phyloP scores from a whole-genome alignment of 257 asterid species.

The Penstemon eatonii region DNA sequence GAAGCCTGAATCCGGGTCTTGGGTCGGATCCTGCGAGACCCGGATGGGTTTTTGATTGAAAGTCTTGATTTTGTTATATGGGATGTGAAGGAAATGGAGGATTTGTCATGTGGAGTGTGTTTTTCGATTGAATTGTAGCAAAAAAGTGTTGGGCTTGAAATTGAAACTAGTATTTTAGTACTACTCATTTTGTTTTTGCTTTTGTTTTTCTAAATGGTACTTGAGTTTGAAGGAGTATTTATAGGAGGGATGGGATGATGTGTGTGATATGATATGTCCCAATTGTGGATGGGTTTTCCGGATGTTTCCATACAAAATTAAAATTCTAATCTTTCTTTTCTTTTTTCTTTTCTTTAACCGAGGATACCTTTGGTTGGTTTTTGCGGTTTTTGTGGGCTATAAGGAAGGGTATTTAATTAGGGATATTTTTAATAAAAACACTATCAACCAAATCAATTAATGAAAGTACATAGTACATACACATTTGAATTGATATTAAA shows the following conservation, averaged over 20 bases:
- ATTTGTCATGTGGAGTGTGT: neutral
- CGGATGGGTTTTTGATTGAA: neutral
- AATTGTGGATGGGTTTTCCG: neutral
- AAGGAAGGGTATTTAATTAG: no score
- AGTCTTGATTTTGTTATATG: neutral
- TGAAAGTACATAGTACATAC: no score
- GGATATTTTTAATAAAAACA: no score
- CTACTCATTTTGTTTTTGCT: neutral
- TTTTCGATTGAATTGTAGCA: neutral
- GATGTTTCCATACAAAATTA: neutral
- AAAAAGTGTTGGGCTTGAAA: neutral
- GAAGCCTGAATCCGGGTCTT: conserved; percentile 7
- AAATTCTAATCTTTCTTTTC: no score
- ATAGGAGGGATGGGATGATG: neutral
- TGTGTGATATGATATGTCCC: neutral
- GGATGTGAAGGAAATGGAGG: neutral
- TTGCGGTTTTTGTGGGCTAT: no score
- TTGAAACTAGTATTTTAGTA: neutral
- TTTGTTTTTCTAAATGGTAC: neutral
- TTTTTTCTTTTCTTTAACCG: no score
- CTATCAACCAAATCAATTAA: no score
- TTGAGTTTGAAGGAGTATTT: neutral
- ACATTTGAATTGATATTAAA: no score
- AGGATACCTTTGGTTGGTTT: no score
- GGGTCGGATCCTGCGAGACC: neutral